Evolutionary conservation across 2,329 filamentous ascomycete species (phyloP).

Genomic region (Ascochyta pisi): DNA sequence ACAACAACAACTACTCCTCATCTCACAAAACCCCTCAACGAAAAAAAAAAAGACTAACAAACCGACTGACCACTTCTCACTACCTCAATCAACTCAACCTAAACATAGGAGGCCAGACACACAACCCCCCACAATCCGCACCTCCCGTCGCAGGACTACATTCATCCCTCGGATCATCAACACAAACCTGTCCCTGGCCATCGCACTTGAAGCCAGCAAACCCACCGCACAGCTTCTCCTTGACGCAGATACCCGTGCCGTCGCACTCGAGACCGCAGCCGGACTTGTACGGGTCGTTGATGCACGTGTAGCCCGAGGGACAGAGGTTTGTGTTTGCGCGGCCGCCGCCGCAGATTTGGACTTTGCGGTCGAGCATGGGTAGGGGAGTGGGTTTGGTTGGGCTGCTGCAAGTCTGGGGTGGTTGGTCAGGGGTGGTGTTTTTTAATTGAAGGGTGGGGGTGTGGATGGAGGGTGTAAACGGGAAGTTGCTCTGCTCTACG

Average conservation of each 20-base stretch:
- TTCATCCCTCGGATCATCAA: constrained; percentile 54
- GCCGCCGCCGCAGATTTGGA: constrained; percentile 36
- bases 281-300: constrained; percentile 38
- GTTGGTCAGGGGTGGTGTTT: background rate
- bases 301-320: constrained; percentile 31
- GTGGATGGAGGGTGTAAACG: background rate
- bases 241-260: constrained; percentile 44
- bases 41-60: too few species aligned
- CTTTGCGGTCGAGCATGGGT: background rate
- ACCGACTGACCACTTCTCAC: background rate
- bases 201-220: constrained; percentile 49
- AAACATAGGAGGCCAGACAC: constrained; percentile 36
- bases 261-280: constrained; percentile 46
- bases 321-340: constrained; percentile 18
- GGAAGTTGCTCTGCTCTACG: background rate
- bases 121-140: constrained; percentile 54
- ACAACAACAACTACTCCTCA: too few species aligned
- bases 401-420: background rate
- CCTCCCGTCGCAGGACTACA: constrained; percentile 51
- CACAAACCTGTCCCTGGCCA: constrained; percentile 43
- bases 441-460: background rate
- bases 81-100: background rate
- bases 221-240: constrained; percentile 50
- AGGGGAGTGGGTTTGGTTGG: background rate
- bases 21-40: too few species aligned